Evolutionary conservation across 495 filamentous ascomycete species (phyloP), one percentile per base, ranked within the genome.

Genomic region (Aspergillus homomorphus): DNA sequence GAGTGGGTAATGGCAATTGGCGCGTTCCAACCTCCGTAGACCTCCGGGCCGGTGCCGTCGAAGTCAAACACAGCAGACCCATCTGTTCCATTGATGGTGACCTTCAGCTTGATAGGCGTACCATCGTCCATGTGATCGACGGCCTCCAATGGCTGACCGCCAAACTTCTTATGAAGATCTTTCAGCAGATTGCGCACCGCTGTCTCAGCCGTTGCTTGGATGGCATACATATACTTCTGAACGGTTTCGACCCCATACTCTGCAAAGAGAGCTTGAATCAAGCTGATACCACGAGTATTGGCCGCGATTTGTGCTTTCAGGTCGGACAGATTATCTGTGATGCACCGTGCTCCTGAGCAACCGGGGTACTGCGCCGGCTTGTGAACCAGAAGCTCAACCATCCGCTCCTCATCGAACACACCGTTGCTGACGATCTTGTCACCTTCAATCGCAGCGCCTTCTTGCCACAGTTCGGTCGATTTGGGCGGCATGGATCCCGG

Each of bases 101-200:
- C 81, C 51, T 87, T 89, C 19, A 98, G 81, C 43, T 81, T 79
- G 67, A 98, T 97, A 0, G 93, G 93, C 21, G 86, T 90, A 41
- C 94, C 94, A 69, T 98, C 94, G 69, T 98, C 94, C 94, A 98
- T 98, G 73, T 88, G 91, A 67, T 98, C 94, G 4, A 87, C 78
- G 0, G 94, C 89, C 24, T 93, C 90, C 2, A 98, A 80, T 20
- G 91, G 86, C 54, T 84, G 78, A 38, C 91, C 89, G 65, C 87
- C 78, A 67, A 96, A 96, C 16, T 88, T 79, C 66, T 85, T 82
- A 66, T 86, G 81, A 18, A 97, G 85, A 0, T 84, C 75, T 64
- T 89, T 95, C n/a, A 98, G 81, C 3, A 98, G 82, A 54, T 83
- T 87, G 53, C 91, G 83, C 1, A 98, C 94, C 62, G 88, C 89